A percentile compares a stretch with the other conserved stretches of the same genome.
phyloP scores from a whole-genome alignment of 2,329 filamentous ascomycete species.

The Microcyclospora tardicrescens region DNA sequence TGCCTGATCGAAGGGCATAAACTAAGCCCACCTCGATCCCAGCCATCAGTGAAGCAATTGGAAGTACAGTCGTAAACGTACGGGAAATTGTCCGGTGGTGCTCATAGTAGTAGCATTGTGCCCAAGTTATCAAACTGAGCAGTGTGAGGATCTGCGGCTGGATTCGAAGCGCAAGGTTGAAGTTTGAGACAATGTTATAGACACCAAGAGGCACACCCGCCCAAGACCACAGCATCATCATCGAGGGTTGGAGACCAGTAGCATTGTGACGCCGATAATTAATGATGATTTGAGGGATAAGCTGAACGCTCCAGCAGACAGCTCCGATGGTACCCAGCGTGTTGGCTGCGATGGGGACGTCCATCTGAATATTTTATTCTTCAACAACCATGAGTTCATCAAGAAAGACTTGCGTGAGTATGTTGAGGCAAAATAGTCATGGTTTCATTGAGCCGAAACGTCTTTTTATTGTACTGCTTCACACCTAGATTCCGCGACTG shows the following conservation, averaged over 20 bases:
- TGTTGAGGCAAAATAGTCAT: too few relatives aligned
- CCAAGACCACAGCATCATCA: conserved; percentile 61
- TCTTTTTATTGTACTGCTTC: too few relatives aligned
- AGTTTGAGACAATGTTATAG: conserved; percentile 43
- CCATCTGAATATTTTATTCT: conserved; percentile 28
- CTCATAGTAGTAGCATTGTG: conserved; percentile 44
- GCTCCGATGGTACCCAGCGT: conserved; percentile 48
- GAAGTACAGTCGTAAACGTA: conserved; percentile 36
- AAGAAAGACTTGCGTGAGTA: neutral
- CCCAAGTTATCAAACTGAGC: conserved; percentile 41
- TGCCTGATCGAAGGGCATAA: conserved; percentile 39
- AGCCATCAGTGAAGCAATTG: conserved; percentile 44
- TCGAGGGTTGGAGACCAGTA: conserved; percentile 50
- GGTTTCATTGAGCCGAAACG: too few relatives aligned
- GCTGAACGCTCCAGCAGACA: conserved; percentile 54
- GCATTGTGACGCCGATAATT: conserved; percentile 56
- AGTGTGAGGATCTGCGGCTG: conserved; percentile 44
- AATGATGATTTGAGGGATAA: conserved; percentile 56
- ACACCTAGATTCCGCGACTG: too few relatives aligned
- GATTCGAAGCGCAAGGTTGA: conserved; percentile 42
- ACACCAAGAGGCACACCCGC: conserved; percentile 55
- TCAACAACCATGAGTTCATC: neutral
- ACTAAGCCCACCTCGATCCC: conserved; percentile 47
- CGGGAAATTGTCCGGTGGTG: conserved; percentile 42
- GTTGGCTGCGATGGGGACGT: conserved; percentile 43